Evolutionary conservation across 768 basidiomycete genomes (phyloP).

Genomic region (Daedalea quercina): DNA sequence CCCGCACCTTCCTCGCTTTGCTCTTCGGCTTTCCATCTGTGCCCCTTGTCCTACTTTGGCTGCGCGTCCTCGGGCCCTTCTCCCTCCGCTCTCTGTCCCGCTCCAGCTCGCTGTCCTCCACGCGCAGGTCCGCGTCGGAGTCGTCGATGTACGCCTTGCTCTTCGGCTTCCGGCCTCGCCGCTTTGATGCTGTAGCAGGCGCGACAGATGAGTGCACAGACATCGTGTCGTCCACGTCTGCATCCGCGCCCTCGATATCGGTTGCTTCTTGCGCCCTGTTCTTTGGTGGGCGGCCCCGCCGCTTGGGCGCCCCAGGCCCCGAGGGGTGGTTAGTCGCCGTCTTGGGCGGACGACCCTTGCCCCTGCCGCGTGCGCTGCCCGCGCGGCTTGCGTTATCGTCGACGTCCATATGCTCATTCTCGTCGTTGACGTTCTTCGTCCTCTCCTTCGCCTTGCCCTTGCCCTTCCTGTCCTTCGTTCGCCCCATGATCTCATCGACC

Average conservation of each 20-base stretch:
- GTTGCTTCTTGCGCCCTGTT: slow-evolving; percentile 3
- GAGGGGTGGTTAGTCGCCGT: background rate
- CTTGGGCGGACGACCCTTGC: background rate
- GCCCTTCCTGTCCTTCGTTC: slow-evolving; percentile 9
- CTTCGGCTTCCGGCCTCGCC: slow-evolving; percentile 15
- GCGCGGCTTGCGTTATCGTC: slow-evolving; percentile 18
- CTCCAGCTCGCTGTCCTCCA: slow-evolving; percentile 2
- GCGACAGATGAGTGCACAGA: slow-evolving; percentile 8
- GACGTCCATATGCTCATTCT: slow-evolving; percentile 20
- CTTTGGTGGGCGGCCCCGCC: slow-evolving; percentile 14
- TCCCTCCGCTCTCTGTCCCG: slow-evolving; percentile 1
- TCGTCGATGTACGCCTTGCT: slow-evolving; percentile 16
- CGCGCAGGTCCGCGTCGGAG: slow-evolving; percentile 14
- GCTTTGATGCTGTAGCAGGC: slow-evolving; percentile 6
- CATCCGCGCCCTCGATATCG: slow-evolving; percentile 7
- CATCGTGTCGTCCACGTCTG: slow-evolving; percentile 10
- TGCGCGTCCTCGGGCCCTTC: slow-evolving; percentile 11
- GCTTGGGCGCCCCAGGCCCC: background rate
- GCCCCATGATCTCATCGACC: slow-evolving; percentile 24
- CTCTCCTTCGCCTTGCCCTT: slow-evolving; percentile 15
- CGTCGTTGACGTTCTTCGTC: slow-evolving; percentile 10
- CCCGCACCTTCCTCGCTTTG: slow-evolving; percentile 8
- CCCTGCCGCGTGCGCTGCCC: slow-evolving; percentile 10
- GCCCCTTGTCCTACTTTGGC: slow-evolving; percentile 14
- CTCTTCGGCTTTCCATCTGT: slow-evolving; percentile 9